Evolutionary conservation across 2,329 filamentous ascomycete genomes (phyloP), one percentile per base, ranked within the genome.

Genomic region (Ceratocystis alfenasii): DNA sequence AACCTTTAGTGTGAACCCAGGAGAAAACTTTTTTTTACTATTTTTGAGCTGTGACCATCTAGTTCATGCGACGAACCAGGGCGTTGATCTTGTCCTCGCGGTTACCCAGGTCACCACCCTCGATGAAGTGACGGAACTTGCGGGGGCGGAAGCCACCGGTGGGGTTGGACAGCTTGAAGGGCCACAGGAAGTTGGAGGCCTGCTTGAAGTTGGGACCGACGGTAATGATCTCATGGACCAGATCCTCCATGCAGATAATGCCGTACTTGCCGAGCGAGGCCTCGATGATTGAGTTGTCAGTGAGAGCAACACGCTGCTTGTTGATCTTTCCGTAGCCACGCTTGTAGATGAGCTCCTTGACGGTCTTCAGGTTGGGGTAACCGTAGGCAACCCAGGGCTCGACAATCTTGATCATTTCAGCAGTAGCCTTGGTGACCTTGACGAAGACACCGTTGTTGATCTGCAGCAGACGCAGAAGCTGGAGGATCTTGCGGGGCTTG

Each of bases 371-470:
- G 86, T 96, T 97, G 79, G 94, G 94, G 84, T 97, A 97, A 79
- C 94, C 94, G 79, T 97, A 99, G 75, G 94, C 93, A 74, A 99
- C 88, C 86, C 94, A 99, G 73, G 94, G 94, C 86, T 99, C 94
- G 78, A 99, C 90, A 72, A 97, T 86, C 84, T 94, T 95, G 76
- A 95, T 84, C 91, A 96, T 96, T 86, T 95, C 90, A 75, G 86
- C 82, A 75, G 93, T 97, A 72, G 94, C 94, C 88, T 97, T 99
- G 82, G 92, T 97, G 76, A 96, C 83, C 76, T 87, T 88, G 81
- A 99, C 84, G 83, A 99, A 99, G 80, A 96, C 90, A 80, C 93
- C 94, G 80, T 96, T 97, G 90, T 99, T 99, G 89, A 99, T 99
- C 85, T 99, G 94, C 75, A 99, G 88, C 72, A 99, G 90, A 84